These are phyloP conservation scores for Phlebopus sp. DNA, from an alignment of 1,284 basidiomycete species.

Conservation along the genomic window DNA sequence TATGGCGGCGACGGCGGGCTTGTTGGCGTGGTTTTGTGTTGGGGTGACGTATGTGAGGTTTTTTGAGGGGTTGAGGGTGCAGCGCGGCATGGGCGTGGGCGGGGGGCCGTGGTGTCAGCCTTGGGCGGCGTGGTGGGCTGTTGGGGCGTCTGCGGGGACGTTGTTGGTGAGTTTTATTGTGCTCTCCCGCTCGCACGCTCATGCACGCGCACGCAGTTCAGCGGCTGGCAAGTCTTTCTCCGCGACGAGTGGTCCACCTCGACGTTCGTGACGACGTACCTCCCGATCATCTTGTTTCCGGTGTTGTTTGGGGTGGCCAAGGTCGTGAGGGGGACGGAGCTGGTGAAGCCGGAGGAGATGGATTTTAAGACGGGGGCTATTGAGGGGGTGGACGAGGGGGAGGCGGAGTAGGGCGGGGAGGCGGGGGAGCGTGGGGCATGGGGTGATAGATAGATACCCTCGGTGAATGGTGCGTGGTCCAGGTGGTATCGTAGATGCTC, in stretches of 20 bases:
- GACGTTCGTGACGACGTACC: conserved; percentile 46
- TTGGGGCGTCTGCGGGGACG: conserved; percentile 34
- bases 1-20: conserved; percentile 40
- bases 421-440: too few relatives aligned
- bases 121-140: conserved; percentile 41
- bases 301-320: conserved; percentile 48
- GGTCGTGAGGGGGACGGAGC: conserved; percentile 35
- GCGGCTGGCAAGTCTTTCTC: conserved; percentile 41
- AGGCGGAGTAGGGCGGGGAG: too few relatives aligned
- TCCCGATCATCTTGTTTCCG: conserved; percentile 56
- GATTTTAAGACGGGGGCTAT: conserved; percentile 46
- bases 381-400: too few relatives aligned
- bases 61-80: conserved; percentile 49
- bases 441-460: too few relatives aligned
- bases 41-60: conserved; percentile 57
- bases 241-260: conserved; percentile 29
- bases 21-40: conserved; percentile 62
- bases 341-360: conserved; percentile 44
- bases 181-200: not conserved
- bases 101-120: conserved; percentile 42
- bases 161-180: conserved; percentile 30
- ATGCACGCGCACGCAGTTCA: conserved; percentile 33
- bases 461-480: too few relatives aligned
- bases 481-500: too few relatives aligned
- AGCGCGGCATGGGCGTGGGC: conserved; percentile 46